Evolutionary conservation across 345 rosid genomes (phyloP).

Genomic region (Pistacia vera): DNA sequence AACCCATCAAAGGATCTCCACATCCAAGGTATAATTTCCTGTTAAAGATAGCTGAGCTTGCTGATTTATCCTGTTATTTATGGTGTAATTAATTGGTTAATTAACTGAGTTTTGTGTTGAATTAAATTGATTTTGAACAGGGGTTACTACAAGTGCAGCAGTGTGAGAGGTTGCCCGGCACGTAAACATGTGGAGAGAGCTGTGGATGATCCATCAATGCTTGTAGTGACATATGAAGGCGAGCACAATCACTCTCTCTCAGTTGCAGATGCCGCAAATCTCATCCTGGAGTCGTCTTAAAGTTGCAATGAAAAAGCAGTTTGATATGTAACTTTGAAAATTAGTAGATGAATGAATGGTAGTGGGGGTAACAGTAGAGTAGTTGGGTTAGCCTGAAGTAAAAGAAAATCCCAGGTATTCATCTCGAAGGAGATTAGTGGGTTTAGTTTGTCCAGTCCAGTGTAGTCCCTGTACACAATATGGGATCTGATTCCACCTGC

Average conservation of each 20-base stretch:
- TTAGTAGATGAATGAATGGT: constrained; percentile 17
- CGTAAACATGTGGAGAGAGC: constrained; percentile 98
- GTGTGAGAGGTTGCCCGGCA: constrained; percentile 93
- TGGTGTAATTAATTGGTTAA: neutral
- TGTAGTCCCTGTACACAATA: constrained; percentile 30
- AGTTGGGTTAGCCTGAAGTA: neutral
- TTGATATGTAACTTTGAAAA: constrained; percentile 24
- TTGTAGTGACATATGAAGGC: constrained; percentile 90
- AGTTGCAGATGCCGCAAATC: constrained; percentile 60
- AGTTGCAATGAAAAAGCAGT: neutral
- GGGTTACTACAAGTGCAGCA: constrained; percentile 98
- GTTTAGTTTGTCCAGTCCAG: constrained; percentile 17
- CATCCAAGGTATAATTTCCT: constrained; percentile 66
- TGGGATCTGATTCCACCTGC: constrained; percentile 13
- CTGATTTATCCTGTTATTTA: neutral
- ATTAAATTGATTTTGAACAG: constrained; percentile 36
- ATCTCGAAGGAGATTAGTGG: constrained; percentile 47
- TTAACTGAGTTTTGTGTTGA: neutral
- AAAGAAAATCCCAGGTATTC: neutral
- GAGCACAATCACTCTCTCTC: constrained; percentile 83
- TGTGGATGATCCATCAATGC: constrained; percentile 75
- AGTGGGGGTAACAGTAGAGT: neutral
- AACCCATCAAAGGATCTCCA: constrained; percentile 98
- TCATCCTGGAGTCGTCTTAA: constrained; percentile 86
- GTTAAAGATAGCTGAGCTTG: neutral